Percentiles rank a stretch among this genome's conserved stretches.
These are phyloP conservation scores for Penium margaritaceum DNA, from an alignment of 139 green algal species.

Conservation along the genomic window DNA sequence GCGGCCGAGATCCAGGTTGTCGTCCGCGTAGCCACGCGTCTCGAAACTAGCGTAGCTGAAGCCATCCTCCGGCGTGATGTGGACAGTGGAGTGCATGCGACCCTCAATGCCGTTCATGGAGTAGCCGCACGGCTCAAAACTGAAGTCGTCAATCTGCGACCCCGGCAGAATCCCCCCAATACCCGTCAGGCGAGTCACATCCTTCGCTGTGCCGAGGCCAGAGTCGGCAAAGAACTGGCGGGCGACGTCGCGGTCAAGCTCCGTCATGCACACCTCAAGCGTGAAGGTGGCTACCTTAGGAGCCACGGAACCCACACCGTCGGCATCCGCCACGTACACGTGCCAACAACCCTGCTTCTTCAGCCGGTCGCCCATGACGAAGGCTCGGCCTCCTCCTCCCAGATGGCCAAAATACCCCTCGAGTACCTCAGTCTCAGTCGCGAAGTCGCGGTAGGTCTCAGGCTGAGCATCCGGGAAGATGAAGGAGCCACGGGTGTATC, in stretches of 20 bases:
- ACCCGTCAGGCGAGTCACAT: slow-evolving; percentile 50
- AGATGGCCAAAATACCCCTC: slow-evolving; percentile 67
- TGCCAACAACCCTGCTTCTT: slow-evolving; percentile 86
- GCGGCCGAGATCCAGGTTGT: not conserved
- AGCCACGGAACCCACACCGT: slow-evolving; percentile 44
- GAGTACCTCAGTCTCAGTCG: slow-evolving; percentile 67
- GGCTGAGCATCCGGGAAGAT: slow-evolving; percentile 76
- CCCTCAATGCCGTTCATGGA: slow-evolving; percentile 84
- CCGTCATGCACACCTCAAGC: slow-evolving; percentile 94
- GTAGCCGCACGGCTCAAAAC: slow-evolving; percentile 98
- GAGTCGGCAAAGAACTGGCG: slow-evolving; percentile 70
- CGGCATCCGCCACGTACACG: slow-evolving; percentile 73
- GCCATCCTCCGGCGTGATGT: slow-evolving; percentile 89
- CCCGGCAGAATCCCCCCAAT: slow-evolving; percentile 68
- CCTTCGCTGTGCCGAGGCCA: slow-evolving; percentile 44
- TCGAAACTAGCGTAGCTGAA: slow-evolving; percentile 90
- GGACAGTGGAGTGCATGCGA: slow-evolving; percentile 80
- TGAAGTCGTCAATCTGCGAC: slow-evolving; percentile 85
- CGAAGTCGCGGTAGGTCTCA: slow-evolving; percentile 64
- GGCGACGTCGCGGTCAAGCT: slow-evolving; percentile 59
- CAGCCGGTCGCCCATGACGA: slow-evolving; percentile 61
- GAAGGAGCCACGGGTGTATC: slow-evolving; percentile 86
- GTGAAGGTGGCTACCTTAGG: too few relatives aligned
- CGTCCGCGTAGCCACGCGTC: slow-evolving; percentile 6
- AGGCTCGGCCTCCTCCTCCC: slow-evolving; percentile 54